A percentile compares a stretch with the other conserved stretches of the same genome.
Evolutionary conservation across 805 yeast genomes (phyloP).

Genomic region (Brettanomyces sp.): DNA sequence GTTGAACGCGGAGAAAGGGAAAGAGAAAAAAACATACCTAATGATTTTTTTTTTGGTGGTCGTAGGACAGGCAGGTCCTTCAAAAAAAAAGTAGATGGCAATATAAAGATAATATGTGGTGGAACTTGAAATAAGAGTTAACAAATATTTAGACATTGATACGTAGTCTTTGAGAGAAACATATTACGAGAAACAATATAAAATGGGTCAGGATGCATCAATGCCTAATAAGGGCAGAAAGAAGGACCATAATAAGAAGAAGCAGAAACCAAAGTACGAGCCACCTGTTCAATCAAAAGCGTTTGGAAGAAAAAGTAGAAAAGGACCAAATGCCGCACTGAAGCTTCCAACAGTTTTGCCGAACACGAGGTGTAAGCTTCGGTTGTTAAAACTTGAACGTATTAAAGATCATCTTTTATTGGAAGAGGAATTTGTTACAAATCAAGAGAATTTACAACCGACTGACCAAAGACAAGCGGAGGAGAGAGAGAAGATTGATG

Average conservation of each 20-base stretch:
- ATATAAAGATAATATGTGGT: too few species aligned
- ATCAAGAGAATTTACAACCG: constrained; percentile 90
- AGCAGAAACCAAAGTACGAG: constrained; percentile 92
- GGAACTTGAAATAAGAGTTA: too few species aligned
- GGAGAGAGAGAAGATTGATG: constrained; percentile 91
- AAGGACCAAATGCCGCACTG: constrained; percentile 70
- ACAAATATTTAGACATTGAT: too few species aligned
- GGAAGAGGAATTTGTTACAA: constrained; percentile 93
- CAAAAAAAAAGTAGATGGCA: too few species aligned
- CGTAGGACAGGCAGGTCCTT: too few species aligned
- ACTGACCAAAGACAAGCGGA: constrained; percentile 95
- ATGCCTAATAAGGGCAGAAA: constrained; percentile 25
- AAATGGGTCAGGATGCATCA: constrained; percentile 27
- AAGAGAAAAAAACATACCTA: too few species aligned
- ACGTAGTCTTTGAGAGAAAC: too few species aligned
- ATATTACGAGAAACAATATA: not conserved
- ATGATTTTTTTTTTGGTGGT: too few species aligned
- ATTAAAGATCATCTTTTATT: constrained; percentile 90
- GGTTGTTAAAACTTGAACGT: constrained; percentile 85
- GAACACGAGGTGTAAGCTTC: constrained; percentile 86
- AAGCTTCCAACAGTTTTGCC: constrained; percentile 79
- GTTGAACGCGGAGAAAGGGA: too few species aligned
- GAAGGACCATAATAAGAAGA: constrained; percentile 36
- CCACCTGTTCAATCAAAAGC: constrained; percentile 93
- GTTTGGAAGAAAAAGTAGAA: constrained; percentile 82